phyloP scores from a whole-genome alignment of 495 filamentous ascomycete genomes.

The Aspergillus bridgeri region DNA sequence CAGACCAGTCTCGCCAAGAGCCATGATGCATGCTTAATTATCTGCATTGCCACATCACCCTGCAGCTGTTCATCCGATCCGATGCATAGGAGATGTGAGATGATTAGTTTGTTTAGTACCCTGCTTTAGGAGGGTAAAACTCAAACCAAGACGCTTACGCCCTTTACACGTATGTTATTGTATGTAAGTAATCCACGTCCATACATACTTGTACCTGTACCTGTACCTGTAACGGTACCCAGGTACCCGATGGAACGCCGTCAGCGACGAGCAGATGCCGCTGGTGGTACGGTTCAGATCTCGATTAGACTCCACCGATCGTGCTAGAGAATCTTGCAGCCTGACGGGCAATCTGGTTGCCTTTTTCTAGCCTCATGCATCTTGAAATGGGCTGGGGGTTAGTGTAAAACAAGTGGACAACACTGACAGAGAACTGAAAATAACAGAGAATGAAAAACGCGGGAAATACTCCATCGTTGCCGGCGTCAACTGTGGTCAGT shows the following conservation, averaged over 20 bases:
- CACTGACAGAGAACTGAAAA: neutral
- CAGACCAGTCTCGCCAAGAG: neutral
- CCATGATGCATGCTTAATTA: neutral
- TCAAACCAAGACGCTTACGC: neutral
- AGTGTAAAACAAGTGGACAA: neutral
- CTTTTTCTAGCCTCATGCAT: neutral
- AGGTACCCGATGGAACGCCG: too few species aligned
- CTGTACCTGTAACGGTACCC: neutral
- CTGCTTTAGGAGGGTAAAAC: neutral
- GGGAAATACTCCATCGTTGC: neutral
- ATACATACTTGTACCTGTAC: neutral
- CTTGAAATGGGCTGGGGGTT: neutral
- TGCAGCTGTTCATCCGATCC: neutral
- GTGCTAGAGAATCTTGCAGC: neutral
- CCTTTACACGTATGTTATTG: neutral
- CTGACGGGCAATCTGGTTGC: neutral
- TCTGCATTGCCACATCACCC: slow-evolving; percentile 6
- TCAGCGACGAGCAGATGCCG: too few species aligned
- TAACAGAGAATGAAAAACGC: neutral
- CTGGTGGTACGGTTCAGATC: neutral
- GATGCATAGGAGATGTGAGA: neutral
- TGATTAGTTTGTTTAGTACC: neutral
- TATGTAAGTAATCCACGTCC: neutral
- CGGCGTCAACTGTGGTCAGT: neutral
- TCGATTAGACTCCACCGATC: neutral